A percentile compares a stretch with the other conserved stretches of the same genome.
phyloP scores from a whole-genome alignment of 2,329 filamentous ascomycete genomes.

The Aschersonia sp. region DNA sequence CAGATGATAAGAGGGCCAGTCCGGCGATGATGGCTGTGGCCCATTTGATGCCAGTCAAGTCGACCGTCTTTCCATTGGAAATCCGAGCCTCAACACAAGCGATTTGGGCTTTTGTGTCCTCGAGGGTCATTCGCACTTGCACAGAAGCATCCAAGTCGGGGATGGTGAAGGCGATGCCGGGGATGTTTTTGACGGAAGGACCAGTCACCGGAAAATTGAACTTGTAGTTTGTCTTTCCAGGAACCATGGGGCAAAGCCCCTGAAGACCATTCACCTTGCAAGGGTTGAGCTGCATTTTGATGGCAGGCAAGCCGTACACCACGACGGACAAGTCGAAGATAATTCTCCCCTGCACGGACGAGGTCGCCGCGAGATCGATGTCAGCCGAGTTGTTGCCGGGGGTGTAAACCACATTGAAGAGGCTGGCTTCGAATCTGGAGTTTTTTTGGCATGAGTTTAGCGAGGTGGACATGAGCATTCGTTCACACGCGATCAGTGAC shows the following conservation, averaged over 20 bases:
- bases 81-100: slow-evolving; percentile 78
- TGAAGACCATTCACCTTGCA: slow-evolving; percentile 48
- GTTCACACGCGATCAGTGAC: slow-evolving; percentile 2
- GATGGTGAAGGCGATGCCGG: slow-evolving; percentile 72
- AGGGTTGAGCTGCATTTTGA: slow-evolving; percentile 53
- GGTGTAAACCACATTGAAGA: slow-evolving; percentile 68
- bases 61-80: slow-evolving; percentile 83
- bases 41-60: slow-evolving; percentile 80
- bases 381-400: slow-evolving; percentile 53
- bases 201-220: slow-evolving; percentile 49
- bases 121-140: slow-evolving; percentile 63
- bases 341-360: slow-evolving; percentile 48
- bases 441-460: slow-evolving; percentile 67
- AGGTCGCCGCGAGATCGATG: slow-evolving; percentile 62
- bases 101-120: slow-evolving; percentile 43
- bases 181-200: slow-evolving; percentile 48
- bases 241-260: slow-evolving; percentile 81
- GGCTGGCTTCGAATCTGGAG: slow-evolving; percentile 66
- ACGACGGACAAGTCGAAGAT: slow-evolving; percentile 45
- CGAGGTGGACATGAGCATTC: slow-evolving; percentile 37
- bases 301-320: slow-evolving; percentile 44
- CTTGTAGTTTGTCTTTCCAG: slow-evolving; percentile 60
- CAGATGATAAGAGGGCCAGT: slow-evolving; percentile 68
- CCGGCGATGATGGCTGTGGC: slow-evolving; percentile 75
- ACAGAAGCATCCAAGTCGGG: slow-evolving; percentile 83